Base-by-base conservation (phyloP, 2,329 filamentous ascomycete species). In the Curvularia hawaiiensis region DNA sequence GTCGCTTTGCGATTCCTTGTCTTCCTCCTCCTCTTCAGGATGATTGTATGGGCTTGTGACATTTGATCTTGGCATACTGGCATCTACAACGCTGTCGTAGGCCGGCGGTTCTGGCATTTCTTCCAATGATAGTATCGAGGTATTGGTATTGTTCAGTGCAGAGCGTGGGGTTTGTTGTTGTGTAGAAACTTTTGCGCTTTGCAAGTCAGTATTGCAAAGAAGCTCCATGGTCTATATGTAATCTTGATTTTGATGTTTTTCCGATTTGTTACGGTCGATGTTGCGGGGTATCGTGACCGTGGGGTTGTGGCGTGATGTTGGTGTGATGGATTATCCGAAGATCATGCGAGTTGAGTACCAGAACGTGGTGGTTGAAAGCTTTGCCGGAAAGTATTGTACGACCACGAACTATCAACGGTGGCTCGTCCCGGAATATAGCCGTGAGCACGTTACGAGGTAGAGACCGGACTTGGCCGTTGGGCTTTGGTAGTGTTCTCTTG, bases 291-390 rank as follows among this genome's bases (percentile, higher is more conserved):
- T 60, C 59, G 59, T 66, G 60, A 61, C 58, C 60, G 61, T 66
- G 56, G 52, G 18, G 28, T 61, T 61, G 67, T 73, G 70, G 68
- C 68, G 70, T 73, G 70, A 73, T 69, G 61, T 55, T 71, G 63
- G 66, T 64, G 61, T 71, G 69, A 72, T 56, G 54, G 10, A 28
- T 68, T 65, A 55, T 59, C 61, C 58, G 62, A 60, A 50, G 22
- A 38, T 69, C 68, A 59, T 62, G 62, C 61, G 61, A 66, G 65
- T 59, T 31, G 57, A 50, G 61, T 59, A 60, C 57, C 51, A 62
- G 50, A 56, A 54, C 47, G 53, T 47, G 22, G 38, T 59, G 65
- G 66, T 58, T 65, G 60, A 69, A 51, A 26, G 20, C 52, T 65
- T 52, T 65, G 57, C 66, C 66, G 62, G 59, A 43, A 52, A 30